A percentile compares a stretch with the other conserved stretches of the same genome.
These are phyloP conservation scores for Aspergillus fischeri DNA, from an alignment of 2,329 filamentous ascomycete genomes.

Conservation along the genomic window DNA sequence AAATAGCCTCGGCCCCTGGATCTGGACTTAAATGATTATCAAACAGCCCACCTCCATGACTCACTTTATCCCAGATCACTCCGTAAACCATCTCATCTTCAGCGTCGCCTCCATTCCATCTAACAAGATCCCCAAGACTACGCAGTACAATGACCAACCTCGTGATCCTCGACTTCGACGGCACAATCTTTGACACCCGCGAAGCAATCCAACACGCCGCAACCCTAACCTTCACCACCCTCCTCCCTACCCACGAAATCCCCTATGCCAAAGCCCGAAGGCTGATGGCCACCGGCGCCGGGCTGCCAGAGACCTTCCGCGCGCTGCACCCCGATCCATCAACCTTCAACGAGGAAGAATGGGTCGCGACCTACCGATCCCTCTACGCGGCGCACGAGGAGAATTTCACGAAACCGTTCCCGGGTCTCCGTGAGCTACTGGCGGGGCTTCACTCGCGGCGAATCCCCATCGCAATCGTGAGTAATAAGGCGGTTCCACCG, in stretches of 20 bases:
- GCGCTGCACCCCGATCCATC: conserved; percentile 4
- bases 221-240: conserved; percentile 6
- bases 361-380: conserved; percentile 17
- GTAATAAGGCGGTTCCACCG: conserved; percentile 20
- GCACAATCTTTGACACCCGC: conserved; percentile 15
- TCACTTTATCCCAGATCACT: neutral
- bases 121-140: neutral
- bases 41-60: no score
- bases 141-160: conserved; percentile 2
- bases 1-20: neutral
- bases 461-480: conserved; percentile 20
- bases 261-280: conserved; percentile 1
- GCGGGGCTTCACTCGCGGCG: conserved; percentile 4
- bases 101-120: neutral
- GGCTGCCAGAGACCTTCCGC: conserved; percentile 7
- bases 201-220: conserved; percentile 10
- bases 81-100: neutral
- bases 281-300: conserved; percentile 10
- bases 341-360: conserved; percentile 10
- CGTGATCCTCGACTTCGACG: conserved; percentile 16
- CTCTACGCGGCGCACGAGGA: conserved; percentile 20
- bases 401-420: conserved; percentile 16
- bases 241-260: conserved; percentile 4
- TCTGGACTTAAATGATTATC: neutral
- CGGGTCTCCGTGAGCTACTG: conserved; percentile 13